A percentile compares a stretch with the other conserved stretches of the same genome.
These are phyloP conservation scores for Russula brevipes DNA, from an alignment of 768 basidiomycete genomes.

Conservation along the genomic window DNA sequence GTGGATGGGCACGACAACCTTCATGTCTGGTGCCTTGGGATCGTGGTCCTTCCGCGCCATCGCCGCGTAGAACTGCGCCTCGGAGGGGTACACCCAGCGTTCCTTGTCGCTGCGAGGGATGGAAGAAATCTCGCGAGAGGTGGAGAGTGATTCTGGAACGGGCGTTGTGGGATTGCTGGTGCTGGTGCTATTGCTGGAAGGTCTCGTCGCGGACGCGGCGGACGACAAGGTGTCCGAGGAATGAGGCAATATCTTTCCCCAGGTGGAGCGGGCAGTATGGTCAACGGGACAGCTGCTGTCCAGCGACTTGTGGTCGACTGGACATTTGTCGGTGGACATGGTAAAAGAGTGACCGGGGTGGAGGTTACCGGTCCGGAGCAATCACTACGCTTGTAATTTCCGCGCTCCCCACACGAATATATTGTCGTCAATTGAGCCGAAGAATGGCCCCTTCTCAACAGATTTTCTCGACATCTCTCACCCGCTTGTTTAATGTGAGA, in stretches of 20 bases:
- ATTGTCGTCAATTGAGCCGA: constrained; percentile 1
- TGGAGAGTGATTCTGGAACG: constrained; percentile 43
- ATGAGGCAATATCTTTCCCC: constrained; percentile 26
- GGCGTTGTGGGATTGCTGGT: not conserved
- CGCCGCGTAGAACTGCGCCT: constrained; percentile 97
- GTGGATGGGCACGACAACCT: constrained; percentile 93
- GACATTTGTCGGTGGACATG: constrained; percentile 17
- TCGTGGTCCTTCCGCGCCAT: constrained; percentile 93
- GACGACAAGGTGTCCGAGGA: constrained; percentile 23
- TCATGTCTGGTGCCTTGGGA: constrained; percentile 84
- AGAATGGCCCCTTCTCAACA: constrained; percentile 62
- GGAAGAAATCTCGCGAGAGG: constrained; percentile 75
- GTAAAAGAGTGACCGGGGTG: not conserved
- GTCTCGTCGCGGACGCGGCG: not conserved
- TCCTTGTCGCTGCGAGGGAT: constrained; percentile 70
- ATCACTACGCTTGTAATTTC: no score
- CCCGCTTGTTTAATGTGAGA: constrained; percentile 67
- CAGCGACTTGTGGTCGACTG: constrained; percentile 17
- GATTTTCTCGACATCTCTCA: constrained; percentile 68
- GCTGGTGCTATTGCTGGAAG: no score
- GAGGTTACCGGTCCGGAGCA: not conserved
- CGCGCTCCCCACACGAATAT: not conserved
- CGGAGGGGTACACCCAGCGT: constrained; percentile 97
- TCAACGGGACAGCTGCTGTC: constrained; percentile 33
- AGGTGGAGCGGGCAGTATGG: constrained; percentile 34